These are phyloP conservation scores for Anisodus acutangulus DNA, from an alignment of 257 asterid species.

Conservation along the genomic window DNA sequence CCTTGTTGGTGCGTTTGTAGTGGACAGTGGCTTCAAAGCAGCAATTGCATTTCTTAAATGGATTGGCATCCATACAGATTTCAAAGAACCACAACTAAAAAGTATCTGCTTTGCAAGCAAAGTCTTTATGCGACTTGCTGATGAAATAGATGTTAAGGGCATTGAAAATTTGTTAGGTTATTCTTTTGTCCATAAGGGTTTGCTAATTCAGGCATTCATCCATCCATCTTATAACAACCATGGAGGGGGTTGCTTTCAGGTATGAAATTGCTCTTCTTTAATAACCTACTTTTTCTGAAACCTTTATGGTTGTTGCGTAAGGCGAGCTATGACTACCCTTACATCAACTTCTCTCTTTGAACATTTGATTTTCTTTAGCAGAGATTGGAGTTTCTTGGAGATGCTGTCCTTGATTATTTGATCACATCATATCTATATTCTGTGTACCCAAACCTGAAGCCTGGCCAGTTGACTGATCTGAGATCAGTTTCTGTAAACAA, in stretches of 20 bases:
- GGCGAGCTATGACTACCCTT: background rate
- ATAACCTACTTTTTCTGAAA: slow-evolving; percentile 16
- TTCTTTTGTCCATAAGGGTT: slow-evolving; percentile 71
- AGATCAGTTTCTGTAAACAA: slow-evolving; percentile 83
- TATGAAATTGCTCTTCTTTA: slow-evolving; percentile 34
- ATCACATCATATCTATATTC: slow-evolving; percentile 88
- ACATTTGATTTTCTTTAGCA: slow-evolving; percentile 49
- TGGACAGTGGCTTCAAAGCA: slow-evolving; percentile 87
- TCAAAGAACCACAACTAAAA: slow-evolving; percentile 51
- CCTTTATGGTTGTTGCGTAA: background rate
- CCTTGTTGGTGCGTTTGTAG: slow-evolving; percentile 86
- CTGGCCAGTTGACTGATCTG: slow-evolving; percentile 95
- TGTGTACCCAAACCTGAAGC: slow-evolving; percentile 81
- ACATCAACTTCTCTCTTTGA: slow-evolving; percentile 7
- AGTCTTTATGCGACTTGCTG: slow-evolving; percentile 61
- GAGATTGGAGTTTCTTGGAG: slow-evolving; percentile 98
- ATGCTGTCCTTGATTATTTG: slow-evolving; percentile 96
- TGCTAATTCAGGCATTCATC: slow-evolving; percentile 92
- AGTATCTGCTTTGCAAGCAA: slow-evolving; percentile 64
- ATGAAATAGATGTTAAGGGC: slow-evolving; percentile 54
- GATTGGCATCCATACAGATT: slow-evolving; percentile 75
- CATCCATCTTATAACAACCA: slow-evolving; percentile 86
- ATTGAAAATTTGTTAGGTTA: slow-evolving; percentile 64
- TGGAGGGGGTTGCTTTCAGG: slow-evolving; percentile 97
- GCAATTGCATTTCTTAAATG: slow-evolving; percentile 88